phyloP scores from a whole-genome alignment of 768 basidiomycete genomes.

The Thelephora ganbajun region DNA sequence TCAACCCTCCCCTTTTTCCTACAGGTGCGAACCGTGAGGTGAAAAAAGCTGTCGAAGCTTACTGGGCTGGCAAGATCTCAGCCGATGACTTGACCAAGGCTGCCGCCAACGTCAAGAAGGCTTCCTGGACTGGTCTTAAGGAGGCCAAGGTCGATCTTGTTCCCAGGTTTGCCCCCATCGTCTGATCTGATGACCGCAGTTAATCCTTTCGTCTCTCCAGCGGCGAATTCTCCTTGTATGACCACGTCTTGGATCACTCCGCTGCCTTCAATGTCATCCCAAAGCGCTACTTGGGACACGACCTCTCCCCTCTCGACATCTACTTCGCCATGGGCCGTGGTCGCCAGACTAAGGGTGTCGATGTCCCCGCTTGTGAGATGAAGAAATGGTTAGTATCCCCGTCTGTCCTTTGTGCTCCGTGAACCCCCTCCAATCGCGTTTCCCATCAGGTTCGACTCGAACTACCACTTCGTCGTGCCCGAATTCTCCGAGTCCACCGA shows the following conservation, averaged over 20 bases:
- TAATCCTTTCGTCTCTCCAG: slow-evolving; percentile 27
- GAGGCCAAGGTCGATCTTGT: slow-evolving; percentile 76
- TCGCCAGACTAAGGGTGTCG: slow-evolving; percentile 85
- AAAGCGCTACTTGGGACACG: slow-evolving; percentile 79
- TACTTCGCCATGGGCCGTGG: slow-evolving; percentile 99
- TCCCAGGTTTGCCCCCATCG: slow-evolving; percentile 54
- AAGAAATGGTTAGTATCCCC: slow-evolving; percentile 79
- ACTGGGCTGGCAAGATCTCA: slow-evolving; percentile 89
- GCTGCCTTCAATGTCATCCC: slow-evolving; percentile 95
- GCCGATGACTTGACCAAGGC: slow-evolving; percentile 80
- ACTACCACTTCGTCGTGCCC: slow-evolving; percentile 98
- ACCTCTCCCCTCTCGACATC: slow-evolving; percentile 81
- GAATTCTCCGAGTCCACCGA: slow-evolving; percentile 83
- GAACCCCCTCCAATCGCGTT: slow-evolving; percentile 2
- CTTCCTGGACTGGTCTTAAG: slow-evolving; percentile 81
- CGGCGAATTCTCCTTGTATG: slow-evolving; percentile 97
- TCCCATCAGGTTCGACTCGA: slow-evolving; percentile 77
- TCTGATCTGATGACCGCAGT: slow-evolving; percentile 2
- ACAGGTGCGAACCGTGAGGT: slow-evolving; percentile 87
- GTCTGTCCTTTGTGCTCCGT: neutral
- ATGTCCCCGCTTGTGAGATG: slow-evolving; percentile 97
- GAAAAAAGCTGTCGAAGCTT: slow-evolving; percentile 96
- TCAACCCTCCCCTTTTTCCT: neutral
- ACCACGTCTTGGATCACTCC: slow-evolving; percentile 96
- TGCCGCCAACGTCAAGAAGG: slow-evolving; percentile 78